Conservation (phyloP, 2,329 filamentous ascomycete genomes). For the Alternaria postmessia region DNA sequence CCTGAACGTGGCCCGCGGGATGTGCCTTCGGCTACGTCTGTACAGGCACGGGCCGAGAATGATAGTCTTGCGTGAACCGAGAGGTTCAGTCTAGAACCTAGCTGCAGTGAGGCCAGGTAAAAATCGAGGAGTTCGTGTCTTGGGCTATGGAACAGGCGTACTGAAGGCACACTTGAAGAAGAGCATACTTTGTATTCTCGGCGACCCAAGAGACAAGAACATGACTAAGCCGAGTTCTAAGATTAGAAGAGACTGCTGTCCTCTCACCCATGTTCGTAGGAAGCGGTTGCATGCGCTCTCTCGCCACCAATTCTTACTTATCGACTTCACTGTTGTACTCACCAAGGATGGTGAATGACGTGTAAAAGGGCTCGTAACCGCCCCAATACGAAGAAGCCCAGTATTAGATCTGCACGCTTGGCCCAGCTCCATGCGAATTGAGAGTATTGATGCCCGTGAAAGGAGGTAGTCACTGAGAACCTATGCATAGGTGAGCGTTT, state of each 20-base stretch:
- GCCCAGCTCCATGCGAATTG: neutral
- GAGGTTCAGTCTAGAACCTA: neutral
- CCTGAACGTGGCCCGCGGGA: neutral
- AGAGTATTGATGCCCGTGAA: neutral
- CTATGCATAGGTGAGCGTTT: slow-evolving; percentile 1
- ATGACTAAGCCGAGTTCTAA: neutral
- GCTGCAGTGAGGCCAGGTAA: neutral
- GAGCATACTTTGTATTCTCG: neutral
- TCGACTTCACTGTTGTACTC: neutral
- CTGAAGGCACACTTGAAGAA: neutral
- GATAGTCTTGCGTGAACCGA: neutral
- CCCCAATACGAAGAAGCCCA: neutral
- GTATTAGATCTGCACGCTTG: neutral
- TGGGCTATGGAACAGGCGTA: neutral
- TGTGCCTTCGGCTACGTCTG: neutral
- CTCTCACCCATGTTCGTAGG: neutral
- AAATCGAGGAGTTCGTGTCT: neutral
- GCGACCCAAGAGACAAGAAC: neutral
- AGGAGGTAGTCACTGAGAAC: neutral
- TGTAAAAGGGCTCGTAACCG: neutral
- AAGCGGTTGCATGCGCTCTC: neutral
- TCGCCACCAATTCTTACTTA: neutral
- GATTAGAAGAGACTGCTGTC: neutral
- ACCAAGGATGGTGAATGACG: neutral
- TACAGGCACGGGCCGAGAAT: neutral